phyloP scores from a whole-genome alignment of 305 asterid genomes.

The Euphrasia arctica region DNA sequence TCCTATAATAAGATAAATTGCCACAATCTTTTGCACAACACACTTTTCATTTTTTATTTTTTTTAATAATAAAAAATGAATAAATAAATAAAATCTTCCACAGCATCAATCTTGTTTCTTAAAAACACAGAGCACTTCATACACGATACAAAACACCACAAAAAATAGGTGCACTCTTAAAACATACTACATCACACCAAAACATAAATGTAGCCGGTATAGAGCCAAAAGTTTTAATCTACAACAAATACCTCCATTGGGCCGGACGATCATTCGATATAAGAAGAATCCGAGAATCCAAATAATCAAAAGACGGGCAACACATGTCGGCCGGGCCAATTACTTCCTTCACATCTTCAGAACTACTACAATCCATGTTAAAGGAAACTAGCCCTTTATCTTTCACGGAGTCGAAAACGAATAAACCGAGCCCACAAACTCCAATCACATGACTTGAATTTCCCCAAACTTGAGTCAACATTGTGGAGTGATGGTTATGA shows the following conservation, averaged over 20 bases:
- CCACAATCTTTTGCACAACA: no score
- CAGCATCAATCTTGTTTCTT: no score
- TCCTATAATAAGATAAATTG: no score
- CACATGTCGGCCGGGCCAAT: conserved; percentile 77
- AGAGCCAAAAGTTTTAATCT: conserved; percentile 19
- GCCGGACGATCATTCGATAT: conserved; percentile 91
- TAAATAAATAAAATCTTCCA: no score
- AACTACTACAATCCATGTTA: conserved; percentile 27
- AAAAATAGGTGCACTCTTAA: no score
- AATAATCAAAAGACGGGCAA: conserved; percentile 78
- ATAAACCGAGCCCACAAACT: conserved; percentile 75
- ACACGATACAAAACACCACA: no score
- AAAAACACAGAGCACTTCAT: no score
- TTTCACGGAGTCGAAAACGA: conserved; percentile 53
- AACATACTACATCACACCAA: no score
- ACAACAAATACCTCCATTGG: conserved; percentile 64
- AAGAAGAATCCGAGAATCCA: conserved; percentile 62
- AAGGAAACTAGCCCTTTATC: conserved; percentile 41
- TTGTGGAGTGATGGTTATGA: conserved; percentile 37
- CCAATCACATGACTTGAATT: conserved; percentile 77
- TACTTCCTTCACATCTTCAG: conserved; percentile 42
- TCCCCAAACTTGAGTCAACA: conserved; percentile 93
- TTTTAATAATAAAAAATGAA: no score
- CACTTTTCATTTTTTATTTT: no score
- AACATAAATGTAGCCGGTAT: no score